Conservation (phyloP, 768 basidiomycete species). For the Amanita phalloides region DNA sequence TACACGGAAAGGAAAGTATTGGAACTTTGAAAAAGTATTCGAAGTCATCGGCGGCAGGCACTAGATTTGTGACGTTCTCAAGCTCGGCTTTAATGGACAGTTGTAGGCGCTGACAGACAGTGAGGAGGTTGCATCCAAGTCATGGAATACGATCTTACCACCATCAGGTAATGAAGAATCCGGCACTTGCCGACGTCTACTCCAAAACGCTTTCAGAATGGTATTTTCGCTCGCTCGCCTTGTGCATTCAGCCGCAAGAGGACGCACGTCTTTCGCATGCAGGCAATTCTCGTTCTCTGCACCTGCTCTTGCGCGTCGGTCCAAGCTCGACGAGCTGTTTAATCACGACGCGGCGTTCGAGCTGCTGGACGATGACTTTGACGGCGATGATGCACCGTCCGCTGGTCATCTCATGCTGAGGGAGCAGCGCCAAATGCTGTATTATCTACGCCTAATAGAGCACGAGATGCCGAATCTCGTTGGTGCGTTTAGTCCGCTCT, state of each 20-base stretch:
- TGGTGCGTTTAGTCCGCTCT: constrained; percentile 31
- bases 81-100: constrained; percentile 72
- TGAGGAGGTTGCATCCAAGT: neutral
- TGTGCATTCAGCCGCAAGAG: constrained; percentile 3
- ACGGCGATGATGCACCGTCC: constrained; percentile 56
- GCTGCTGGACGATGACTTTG: constrained; percentile 30
- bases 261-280: neutral
- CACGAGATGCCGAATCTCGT: constrained; percentile 83
- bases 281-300: constrained; percentile 18
- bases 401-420: constrained; percentile 64
- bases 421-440: constrained; percentile 62
- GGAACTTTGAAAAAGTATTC: constrained; percentile 75
- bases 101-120: constrained; percentile 35
- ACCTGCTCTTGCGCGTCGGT: constrained; percentile 21
- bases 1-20: neutral
- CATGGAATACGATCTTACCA: constrained; percentile 28
- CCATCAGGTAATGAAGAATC: constrained; percentile 22
- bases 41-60: constrained; percentile 56
- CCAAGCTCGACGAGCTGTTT: constrained; percentile 28
- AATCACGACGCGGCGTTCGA: constrained; percentile 30
- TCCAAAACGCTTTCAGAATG: neutral
- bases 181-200: neutral
- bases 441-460: constrained; percentile 80
- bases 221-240: constrained; percentile 1
- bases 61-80: constrained; percentile 65